Evolutionary conservation across 192 early-diverging fungal species (phyloP), one percentile per base, ranked within the genome.

Genomic region (Obelidium mucronatum): DNA sequence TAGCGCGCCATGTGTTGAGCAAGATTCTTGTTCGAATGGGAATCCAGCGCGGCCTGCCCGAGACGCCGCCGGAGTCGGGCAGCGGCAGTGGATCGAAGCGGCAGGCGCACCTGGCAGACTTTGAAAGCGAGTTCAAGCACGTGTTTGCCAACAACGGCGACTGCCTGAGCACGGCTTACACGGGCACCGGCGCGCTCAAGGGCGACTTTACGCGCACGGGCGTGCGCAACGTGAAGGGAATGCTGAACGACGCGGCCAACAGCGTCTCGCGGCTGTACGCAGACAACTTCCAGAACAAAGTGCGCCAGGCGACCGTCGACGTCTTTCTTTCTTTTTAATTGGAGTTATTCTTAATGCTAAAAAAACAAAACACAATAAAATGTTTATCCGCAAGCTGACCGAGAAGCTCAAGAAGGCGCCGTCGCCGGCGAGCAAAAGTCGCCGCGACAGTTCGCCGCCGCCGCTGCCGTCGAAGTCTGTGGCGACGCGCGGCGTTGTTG

Each of bases 141-240:
- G 93, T 95, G 22, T 99, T 97, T 97, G 97, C 97, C n/a, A 95
- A 99, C 81, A 96, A 99, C 79, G 97, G 96, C 39, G 94, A 99
- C 82, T 92, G 87, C 52, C 87, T 99, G 44, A 94, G 93, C 77
- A 86, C 83, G 31, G 92, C 93, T 39, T 99, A 99, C 80, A 93
- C 95, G 67, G 97, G 97, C 40, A 97, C 97, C 1, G 95, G 95
- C 34, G 97, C 97, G 3, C 86, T 98, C 59, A 99, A 99, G 82
- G 98, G 95, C 3, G 97, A 99, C 78, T 99, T 92, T 79, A 99
- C 97, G 2, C 88, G 94, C 69, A 98, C 96, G 1, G 97, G 97
- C 31, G 90, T 93, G 79, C 91, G 97, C 66, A 94, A 93, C 30
- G 92, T 91, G 75, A 62, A 79, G 55, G 97, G 97, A 13, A 91